Base-by-base conservation (phyloP, 768 basidiomycete genomes). In the Phaeotremella skinneri region DNA sequence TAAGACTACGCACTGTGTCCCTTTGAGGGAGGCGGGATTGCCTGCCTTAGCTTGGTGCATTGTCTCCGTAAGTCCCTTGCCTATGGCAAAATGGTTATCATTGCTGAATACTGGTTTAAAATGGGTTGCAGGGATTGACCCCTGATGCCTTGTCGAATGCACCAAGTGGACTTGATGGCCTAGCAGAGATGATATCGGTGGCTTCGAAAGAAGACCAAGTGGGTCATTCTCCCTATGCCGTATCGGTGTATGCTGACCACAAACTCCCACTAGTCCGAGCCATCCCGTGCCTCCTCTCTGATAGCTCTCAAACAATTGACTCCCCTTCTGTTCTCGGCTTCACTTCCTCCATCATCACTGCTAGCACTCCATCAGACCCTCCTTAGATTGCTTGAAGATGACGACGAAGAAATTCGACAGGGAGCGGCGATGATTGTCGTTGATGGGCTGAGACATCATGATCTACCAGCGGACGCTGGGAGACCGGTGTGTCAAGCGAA, bases 371-470 rank as follows among this genome's bases (percentile, higher is more conserved):
- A 69, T 41, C 52, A 54, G 32, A 25, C 61, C n/a, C 56, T 71
- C 3, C 37, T 66, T 1, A 43, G 66, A 14, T 51, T 72, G 1
- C 41, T 76, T 3, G 65, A 72, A 42, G 74, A 76, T 47, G 74
- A 76, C 52, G 72, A 76, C 49, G 72, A 72, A 23, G 70, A 68
- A 21, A 63, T 76, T 32, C 66, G 72, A 25, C n/a, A 41, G 11
- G 62, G 53, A 3, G 62, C 70, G 1, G 48, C 56, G 11, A 50
- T 43, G 1, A 66, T 76, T 37, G 55, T 76, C 17, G n/a, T 34
- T 13, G 37, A 11, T 23, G 72, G 50, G 5, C 27, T 68, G 29
- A 27, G 6, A 9, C 13, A 23, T n/a, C n/a, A n/a, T n/a, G 52
- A 53, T 0, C 2, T 41, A 11, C 20, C 43, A 13, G 20, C 13